Percentiles rank a stretch among this genome's conserved stretches.
Evolutionary conservation across 306 rosid species (phyloP).

Genomic region (Quercus suber): DNA sequence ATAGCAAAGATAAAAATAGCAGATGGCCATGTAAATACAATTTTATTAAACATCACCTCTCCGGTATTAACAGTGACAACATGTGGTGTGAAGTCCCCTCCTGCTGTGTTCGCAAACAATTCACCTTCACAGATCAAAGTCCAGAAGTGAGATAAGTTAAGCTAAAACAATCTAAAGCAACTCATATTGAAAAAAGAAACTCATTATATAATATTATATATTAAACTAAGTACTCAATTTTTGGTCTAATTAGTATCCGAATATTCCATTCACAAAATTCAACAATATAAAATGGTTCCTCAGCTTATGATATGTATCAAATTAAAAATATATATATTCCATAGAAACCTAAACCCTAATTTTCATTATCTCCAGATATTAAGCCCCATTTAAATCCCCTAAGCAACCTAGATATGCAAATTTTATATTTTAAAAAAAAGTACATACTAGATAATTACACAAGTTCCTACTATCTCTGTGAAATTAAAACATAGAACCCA

Average conservation of each 20-base stretch:
- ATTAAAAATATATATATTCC: neutral
- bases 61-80: slow-evolving; percentile 65
- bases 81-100: slow-evolving; percentile 68
- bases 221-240: too few species aligned
- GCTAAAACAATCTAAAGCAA: neutral
- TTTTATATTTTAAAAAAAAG: too few species aligned
- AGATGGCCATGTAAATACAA: neutral
- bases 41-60: slow-evolving; percentile 46
- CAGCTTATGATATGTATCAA: neutral
- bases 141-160: slow-evolving; percentile 15
- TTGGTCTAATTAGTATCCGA: too few species aligned
- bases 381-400: neutral
- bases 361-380: neutral
- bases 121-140: slow-evolving; percentile 51
- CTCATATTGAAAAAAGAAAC: neutral
- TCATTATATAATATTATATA: too few species aligned
- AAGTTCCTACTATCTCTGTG: neutral
- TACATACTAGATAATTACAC: neutral
- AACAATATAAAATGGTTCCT: neutral
- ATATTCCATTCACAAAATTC: neutral
- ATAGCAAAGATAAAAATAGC: neutral
- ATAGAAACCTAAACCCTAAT: neutral
- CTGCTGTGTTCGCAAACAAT: slow-evolving; percentile 50
- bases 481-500: slow-evolving; percentile 5
- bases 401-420: neutral